These are phyloP conservation scores for Fusarium solani-melongenae DNA, from an alignment of 2,329 filamentous ascomycete species.

Conservation along the genomic window DNA sequence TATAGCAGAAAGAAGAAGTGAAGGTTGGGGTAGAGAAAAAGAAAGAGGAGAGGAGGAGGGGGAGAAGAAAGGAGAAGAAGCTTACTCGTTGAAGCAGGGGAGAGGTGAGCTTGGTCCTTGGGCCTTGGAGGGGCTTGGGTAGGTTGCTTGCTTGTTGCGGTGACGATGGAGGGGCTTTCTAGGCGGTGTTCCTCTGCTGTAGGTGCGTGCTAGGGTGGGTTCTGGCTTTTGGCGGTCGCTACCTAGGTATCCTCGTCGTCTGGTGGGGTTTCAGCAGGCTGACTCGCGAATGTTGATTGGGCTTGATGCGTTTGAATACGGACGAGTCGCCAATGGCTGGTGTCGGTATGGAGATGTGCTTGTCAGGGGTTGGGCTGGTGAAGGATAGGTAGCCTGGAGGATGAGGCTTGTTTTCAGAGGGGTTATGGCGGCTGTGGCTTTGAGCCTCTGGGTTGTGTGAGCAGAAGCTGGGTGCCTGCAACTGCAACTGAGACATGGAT, in stretches of 20 bases:
- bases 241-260: neutral
- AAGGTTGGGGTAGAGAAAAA: neutral
- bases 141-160: conserved; percentile 39
- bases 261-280: conserved; percentile 12
- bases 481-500: neutral
- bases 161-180: conserved; percentile 50
- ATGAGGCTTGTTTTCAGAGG: conserved; percentile 29
- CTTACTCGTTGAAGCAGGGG: conserved; percentile 34
- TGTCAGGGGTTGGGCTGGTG: conserved; percentile 27
- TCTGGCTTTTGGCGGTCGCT: conserved; percentile 16
- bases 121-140: conserved; percentile 37
- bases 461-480: neutral
- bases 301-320: conserved; percentile 4
- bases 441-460: conserved; percentile 8
- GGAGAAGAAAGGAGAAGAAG: conserved; percentile 27
- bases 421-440: conserved; percentile 21
- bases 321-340: conserved; percentile 21
- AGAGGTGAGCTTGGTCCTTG: conserved; percentile 38
- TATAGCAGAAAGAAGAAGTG: conserved; percentile 26
- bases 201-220: neutral
- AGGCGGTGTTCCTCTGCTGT: conserved; percentile 33
- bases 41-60: conserved; percentile 11
- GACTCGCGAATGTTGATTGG: conserved; percentile 1
- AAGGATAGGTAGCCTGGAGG: neutral
- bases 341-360: conserved; percentile 20